These are phyloP conservation scores for Rhynchospora tenuis DNA, from an alignment of 176 grass and related monocot species.

Conservation along the genomic window DNA sequence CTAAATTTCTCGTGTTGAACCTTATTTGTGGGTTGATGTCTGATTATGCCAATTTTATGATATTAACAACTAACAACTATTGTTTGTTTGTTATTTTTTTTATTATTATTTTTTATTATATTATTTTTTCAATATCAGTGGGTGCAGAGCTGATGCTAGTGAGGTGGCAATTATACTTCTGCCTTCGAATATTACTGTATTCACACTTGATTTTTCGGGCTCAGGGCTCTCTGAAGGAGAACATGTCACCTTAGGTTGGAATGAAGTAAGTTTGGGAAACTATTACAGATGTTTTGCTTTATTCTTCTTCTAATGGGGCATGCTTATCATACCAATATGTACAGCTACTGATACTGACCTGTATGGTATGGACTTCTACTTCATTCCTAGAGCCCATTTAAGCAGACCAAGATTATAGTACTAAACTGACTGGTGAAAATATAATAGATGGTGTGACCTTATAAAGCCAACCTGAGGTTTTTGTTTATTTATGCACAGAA, in stretches of 20 bases:
- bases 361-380: conserved; percentile 16
- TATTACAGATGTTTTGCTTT: conserved; percentile 3
- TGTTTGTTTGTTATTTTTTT: conserved; percentile 27
- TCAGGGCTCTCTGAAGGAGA: conserved; percentile 99
- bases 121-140: conserved; percentile 52
- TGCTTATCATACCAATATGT: conserved; percentile 10
- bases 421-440: neutral
- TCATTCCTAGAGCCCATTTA: conserved; percentile 11
- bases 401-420: neutral
- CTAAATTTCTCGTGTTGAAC: neutral
- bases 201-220: conserved; percentile 99
- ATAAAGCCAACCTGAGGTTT: neutral
- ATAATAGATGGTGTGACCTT: neutral
- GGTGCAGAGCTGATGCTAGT: conserved; percentile 98
- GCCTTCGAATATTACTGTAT: conserved; percentile 93
- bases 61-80: neutral
- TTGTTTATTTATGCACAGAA: conserved; percentile 50
- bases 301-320: conserved; percentile 12
- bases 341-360: neutral
- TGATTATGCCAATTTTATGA: conserved; percentile 1
- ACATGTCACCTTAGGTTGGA: conserved; percentile 97
- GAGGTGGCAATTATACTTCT: conserved; percentile 99
- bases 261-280: conserved; percentile 61
- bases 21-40: neutral
- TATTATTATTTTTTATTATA: conserved; percentile 8